These are phyloP conservation scores for Lichtheimia ornata DNA, from an alignment of 371 early-diverging fungal genomes.

Conservation along the genomic window DNA sequence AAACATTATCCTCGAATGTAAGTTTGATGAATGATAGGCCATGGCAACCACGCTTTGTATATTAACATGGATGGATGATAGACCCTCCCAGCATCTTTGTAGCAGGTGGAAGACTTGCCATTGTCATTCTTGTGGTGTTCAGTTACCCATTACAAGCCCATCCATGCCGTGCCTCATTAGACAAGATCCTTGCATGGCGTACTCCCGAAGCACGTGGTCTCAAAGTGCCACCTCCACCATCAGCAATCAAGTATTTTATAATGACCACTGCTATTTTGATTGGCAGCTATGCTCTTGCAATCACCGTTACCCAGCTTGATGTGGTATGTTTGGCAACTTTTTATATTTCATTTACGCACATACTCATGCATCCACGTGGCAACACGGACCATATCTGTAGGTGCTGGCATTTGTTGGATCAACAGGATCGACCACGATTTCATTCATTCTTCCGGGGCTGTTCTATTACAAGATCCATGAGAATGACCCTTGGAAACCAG, in stretches of 20 bases:
- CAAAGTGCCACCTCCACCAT: conserved; percentile 34
- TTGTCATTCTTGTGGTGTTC: conserved; percentile 90
- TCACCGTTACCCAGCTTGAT: conserved; percentile 75
- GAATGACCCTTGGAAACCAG: conserved; percentile 56
- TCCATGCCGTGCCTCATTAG: conserved; percentile 92
- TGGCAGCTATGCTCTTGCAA: conserved; percentile 72
- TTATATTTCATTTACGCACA: not conserved
- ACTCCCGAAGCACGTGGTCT: conserved; percentile 27
- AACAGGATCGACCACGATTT: conserved; percentile 97
- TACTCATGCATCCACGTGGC: not conserved
- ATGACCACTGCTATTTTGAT: conserved; percentile 76
- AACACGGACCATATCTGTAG: conserved; percentile 18
- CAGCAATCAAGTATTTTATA: conserved; percentile 57
- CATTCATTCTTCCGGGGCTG: conserved; percentile 96
- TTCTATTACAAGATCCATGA: conserved; percentile 90
- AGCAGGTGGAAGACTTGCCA: conserved; percentile 86
- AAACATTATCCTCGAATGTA: conserved; percentile 91
- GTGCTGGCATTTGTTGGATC: conserved; percentile 96
- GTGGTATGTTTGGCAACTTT: conserved; percentile 46
- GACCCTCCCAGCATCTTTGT: conserved; percentile 74
- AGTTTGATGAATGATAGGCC: conserved; percentile 10
- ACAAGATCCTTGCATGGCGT: conserved; percentile 70
- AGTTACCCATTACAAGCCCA: conserved; percentile 98
- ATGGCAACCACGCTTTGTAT: not conserved
- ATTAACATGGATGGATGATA: conserved; percentile 14